Conservation (phyloP, 768 basidiomycete genomes). For the Daedaleopsis nitida region DNA sequence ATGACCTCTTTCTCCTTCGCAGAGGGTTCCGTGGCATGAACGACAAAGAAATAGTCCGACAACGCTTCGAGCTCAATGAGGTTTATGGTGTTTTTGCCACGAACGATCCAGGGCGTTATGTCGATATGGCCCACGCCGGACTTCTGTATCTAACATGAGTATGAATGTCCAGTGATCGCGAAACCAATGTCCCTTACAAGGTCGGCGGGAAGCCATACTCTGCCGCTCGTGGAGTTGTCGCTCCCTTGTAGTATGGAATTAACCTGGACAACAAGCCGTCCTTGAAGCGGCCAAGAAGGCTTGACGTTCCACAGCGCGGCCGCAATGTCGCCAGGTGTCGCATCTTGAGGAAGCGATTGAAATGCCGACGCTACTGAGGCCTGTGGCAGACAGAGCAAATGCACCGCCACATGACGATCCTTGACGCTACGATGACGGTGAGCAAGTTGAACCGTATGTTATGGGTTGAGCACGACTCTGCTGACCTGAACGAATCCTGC, state of each 20-base stretch:
- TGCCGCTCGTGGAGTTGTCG: neutral
- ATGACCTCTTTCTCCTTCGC: conserved; percentile 6
- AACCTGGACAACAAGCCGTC: neutral
- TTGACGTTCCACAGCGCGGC: neutral
- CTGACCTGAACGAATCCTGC: conserved; percentile 4
- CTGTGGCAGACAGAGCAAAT: conserved; percentile 23
- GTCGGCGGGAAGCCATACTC: neutral
- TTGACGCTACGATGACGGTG: conserved; percentile 3
- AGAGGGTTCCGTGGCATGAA: conserved; percentile 24
- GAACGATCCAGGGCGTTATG: conserved; percentile 19
- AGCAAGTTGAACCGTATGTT: neutral
- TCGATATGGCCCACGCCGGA: conserved; percentile 22
- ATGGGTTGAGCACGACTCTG: neutral
- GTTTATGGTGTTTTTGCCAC: conserved; percentile 21
- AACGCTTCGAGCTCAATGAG: conserved; percentile 25
- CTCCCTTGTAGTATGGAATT: neutral
- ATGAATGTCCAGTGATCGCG: neutral
- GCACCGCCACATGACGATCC: conserved; percentile 9
- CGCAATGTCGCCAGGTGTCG: neutral
- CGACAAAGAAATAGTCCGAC: conserved; percentile 23
- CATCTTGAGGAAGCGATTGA: conserved; percentile 6
- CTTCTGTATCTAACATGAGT: neutral
- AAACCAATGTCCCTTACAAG: neutral
- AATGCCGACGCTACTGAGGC: conserved; percentile 11
- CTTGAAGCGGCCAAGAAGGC: neutral